Evolutionary conservation across 2,329 filamentous ascomycete species (phyloP).

Genomic region (Fusarium sulawesiense): DNA sequence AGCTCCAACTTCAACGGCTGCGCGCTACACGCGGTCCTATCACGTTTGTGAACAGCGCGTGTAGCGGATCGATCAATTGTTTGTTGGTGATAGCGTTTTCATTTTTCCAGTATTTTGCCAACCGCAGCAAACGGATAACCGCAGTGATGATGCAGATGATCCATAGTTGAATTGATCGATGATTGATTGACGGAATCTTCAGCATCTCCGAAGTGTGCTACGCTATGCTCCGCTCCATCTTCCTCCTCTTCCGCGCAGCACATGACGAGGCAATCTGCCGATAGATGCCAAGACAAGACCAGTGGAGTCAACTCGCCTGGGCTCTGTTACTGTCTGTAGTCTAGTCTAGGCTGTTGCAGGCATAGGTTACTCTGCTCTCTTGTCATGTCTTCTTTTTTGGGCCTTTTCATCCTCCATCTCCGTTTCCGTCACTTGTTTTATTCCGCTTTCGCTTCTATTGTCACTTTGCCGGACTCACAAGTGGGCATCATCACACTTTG

Average conservation of each 20-base stretch:
- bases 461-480: background rate
- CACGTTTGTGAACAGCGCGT: slow-evolving; percentile 20
- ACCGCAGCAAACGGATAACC: background rate
- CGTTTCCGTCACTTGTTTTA: slow-evolving; percentile 21
- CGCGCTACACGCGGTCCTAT: slow-evolving; percentile 35
- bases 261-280: slow-evolving; percentile 35
- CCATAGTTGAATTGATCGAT: background rate
- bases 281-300: slow-evolving; percentile 21
- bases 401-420: slow-evolving; percentile 21
- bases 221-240: slow-evolving; percentile 20
- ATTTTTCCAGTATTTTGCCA: background rate
- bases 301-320: slow-evolving; percentile 18
- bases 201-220: slow-evolving; percentile 2
- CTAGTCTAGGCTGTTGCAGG: slow-evolving; percentile 20
- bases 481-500: background rate
- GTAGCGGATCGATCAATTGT: slow-evolving; percentile 7
- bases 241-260: slow-evolving; percentile 9
- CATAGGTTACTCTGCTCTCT: slow-evolving; percentile 18
- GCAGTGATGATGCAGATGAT: background rate
- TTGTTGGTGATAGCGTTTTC: slow-evolving; percentile 4
- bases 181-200: slow-evolving; percentile 22
- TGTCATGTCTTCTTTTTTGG: slow-evolving; percentile 31
- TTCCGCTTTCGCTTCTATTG: slow-evolving; percentile 20
- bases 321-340: background rate
- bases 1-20: slow-evolving; percentile 29